These are phyloP conservation scores for Alternaria metachromatica DNA, from an alignment of 2,329 filamentous ascomycete genomes.

Conservation along the genomic window DNA sequence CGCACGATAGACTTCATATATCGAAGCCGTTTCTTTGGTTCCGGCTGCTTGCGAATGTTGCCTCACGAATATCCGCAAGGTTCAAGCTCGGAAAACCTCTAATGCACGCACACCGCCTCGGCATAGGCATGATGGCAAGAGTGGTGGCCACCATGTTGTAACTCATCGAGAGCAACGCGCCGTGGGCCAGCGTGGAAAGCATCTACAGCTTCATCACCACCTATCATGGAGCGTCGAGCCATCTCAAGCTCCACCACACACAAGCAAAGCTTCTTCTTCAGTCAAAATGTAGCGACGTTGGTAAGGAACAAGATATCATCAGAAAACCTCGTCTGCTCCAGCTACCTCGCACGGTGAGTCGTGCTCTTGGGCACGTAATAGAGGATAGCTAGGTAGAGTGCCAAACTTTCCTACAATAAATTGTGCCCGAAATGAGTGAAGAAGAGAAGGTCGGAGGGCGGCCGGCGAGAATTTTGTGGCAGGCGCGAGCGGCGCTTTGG, in stretches of 20 bases:
- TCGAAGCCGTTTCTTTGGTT: too few species aligned
- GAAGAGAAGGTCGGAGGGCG: constrained; percentile 38
- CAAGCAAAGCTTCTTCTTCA: not conserved
- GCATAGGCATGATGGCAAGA: not conserved
- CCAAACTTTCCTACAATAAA: constrained; percentile 70
- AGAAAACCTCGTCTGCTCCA: constrained; percentile 67
- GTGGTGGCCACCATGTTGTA: not conserved
- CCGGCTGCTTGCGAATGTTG: not conserved
- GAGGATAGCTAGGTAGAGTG: constrained; percentile 62
- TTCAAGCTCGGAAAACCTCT: not conserved
- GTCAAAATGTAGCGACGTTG: constrained; percentile 65
- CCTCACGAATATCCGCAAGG: not conserved
- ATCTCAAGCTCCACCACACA: not conserved
- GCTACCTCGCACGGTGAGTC: constrained; percentile 64
- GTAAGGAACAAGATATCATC: constrained; percentile 71
- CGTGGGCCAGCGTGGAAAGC: not conserved
- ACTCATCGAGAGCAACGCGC: not conserved
- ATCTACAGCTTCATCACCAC: not conserved
- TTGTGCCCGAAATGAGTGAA: constrained; percentile 66
- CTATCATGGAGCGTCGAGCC: not conserved
- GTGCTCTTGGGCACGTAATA: constrained; percentile 69
- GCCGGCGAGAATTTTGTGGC: constrained; percentile 36
- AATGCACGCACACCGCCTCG: not conserved
- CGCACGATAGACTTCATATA: not conserved
- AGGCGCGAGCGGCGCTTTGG: constrained; percentile 23